phyloP scores from a whole-genome alignment of 2,329 filamentous ascomycete genomes.

The Sclerotinia sclerotiorum region DNA sequence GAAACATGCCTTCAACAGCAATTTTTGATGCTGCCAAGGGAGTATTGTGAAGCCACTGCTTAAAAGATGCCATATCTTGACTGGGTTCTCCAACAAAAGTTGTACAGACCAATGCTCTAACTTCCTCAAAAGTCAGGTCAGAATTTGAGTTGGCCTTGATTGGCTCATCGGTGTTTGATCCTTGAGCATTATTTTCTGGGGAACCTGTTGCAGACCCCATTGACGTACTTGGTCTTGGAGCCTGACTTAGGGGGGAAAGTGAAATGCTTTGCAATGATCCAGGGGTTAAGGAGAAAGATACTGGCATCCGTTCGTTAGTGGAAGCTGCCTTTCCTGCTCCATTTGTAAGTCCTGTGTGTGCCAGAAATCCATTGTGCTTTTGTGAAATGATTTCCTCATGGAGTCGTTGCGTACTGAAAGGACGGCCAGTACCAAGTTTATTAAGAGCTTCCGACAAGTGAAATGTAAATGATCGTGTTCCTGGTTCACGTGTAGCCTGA shows the following conservation, averaged over 20 bases:
- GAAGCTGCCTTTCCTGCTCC: conserved; percentile 43
- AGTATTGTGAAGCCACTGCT: conserved; percentile 63
- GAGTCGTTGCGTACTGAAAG: conserved; percentile 57
- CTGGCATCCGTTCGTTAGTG: conserved; percentile 45
- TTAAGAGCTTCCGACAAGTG: conserved; percentile 55
- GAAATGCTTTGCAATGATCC: conserved; percentile 54
- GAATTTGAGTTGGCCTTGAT: conserved; percentile 39
- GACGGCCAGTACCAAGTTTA: conserved; percentile 52
- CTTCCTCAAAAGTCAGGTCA: conserved; percentile 61
- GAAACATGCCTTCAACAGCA: conserved; percentile 65
- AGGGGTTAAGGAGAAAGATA: conserved; percentile 57
- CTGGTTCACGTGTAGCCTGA: conserved; percentile 47
- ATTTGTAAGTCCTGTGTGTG: conserved; percentile 49
- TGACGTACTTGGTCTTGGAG: conserved; percentile 40
- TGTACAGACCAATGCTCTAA: conserved; percentile 64
- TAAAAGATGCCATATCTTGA: conserved; percentile 64
- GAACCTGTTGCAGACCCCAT: conserved; percentile 36
- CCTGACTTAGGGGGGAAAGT: conserved; percentile 45
- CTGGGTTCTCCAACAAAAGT: conserved; percentile 66
- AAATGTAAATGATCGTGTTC: conserved; percentile 59
- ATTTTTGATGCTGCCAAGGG: conserved; percentile 58
- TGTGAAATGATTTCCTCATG: conserved; percentile 53
- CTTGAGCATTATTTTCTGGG: conserved; percentile 34
- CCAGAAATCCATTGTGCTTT: conserved; percentile 44
- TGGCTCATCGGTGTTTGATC: conserved; percentile 29